Base-by-base conservation (phyloP, 768 basidiomycete species). In the Mycena galopus region DNA sequence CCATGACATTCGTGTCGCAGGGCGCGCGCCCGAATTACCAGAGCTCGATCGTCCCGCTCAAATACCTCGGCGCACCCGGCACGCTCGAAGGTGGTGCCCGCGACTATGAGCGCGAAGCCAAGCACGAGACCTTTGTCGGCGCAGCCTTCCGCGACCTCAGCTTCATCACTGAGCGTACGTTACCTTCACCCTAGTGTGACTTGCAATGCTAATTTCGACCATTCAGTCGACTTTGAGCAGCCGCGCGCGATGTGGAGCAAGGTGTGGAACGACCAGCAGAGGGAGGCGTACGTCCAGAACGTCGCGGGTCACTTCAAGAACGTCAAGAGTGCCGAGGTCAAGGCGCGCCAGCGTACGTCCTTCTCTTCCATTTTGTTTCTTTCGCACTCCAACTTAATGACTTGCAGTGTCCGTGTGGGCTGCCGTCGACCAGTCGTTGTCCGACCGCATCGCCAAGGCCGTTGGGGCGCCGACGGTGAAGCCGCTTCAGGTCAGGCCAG, bases 11-110 rank as follows among this genome's bases (percentile, higher is more conserved):
- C 83, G 82, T 91, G 79, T 95, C 91, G 79, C 96, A 97, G 83
- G 96, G 95, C 73, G 80, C 85, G 70, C 89, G 94, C 27, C 95
- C 97, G 72, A 96, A 95, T 87, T 98, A 97, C 87, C 90, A 92
- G 84, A 93, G 92, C 83, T 88, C 88, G 59, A 89, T 96, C 79
- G 82, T 86, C 56, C 93, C 94, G 10, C 88, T 98, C 69, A 80
- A 82, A n/a, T 96, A 93, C 86, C 80, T 83, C 69, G 83, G 78
- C 33, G 82, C 83, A 66, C 84, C 86, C 77, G 88, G 84, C 55
- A 86, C 85, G 76, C 81, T 86, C 44, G 82, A 91, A 5, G 84
- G 79, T 29, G 35, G 76, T 65, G 82, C 77, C 21, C 84, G 86
- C 51, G 86, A 90, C 70, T 33, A 35, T 6, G 85, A 86, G 71